These are phyloP conservation scores for Trichoderma gracile DNA, from an alignment of 2,329 filamentous ascomycete genomes.

Conservation along the genomic window DNA sequence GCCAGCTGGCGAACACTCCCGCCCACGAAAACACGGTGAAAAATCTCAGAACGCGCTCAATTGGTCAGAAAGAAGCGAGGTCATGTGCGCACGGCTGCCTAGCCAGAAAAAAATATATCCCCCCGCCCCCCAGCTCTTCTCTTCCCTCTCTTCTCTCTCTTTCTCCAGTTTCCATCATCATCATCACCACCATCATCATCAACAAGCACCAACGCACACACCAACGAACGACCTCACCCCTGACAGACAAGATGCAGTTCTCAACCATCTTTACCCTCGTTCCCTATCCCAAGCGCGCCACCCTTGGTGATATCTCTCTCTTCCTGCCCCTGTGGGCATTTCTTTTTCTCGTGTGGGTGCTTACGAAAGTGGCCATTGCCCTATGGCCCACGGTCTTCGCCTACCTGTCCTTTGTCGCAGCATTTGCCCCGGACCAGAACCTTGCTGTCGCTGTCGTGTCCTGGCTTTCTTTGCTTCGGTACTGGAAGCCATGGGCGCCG, in stretches of 20 bases:
- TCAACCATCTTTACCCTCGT: constrained; percentile 19
- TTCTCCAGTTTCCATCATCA: constrained; percentile 18
- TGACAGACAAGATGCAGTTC: constrained; percentile 21
- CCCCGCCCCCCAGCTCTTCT: neutral
- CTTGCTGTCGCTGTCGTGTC: constrained; percentile 15
- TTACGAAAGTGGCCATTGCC: constrained; percentile 6
- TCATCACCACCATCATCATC: neutral
- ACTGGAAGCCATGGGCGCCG: constrained; percentile 18
- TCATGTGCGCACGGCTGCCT: neutral
- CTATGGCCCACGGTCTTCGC: constrained; percentile 16
- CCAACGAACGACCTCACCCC: constrained; percentile 12
- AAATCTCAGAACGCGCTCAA: neutral
- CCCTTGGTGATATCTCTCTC: constrained; percentile 2
- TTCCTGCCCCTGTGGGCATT: constrained; percentile 7
- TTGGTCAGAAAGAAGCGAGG: constrained; percentile 2
- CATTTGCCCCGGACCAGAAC: constrained; percentile 14
- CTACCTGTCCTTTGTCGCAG: constrained; percentile 19
- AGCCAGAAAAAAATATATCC: neutral
- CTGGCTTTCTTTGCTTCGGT: constrained; percentile 19
- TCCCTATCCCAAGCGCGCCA: constrained; percentile 8
- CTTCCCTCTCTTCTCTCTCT: neutral
- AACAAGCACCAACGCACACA: constrained; percentile 12
- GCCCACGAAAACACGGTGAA: neutral
- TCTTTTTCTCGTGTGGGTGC: constrained; percentile 15
- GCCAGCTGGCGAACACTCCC: constrained; percentile 22